phyloP scores from a whole-genome alignment of 306 rosid genomes.

The Mimosa pudica region DNA sequence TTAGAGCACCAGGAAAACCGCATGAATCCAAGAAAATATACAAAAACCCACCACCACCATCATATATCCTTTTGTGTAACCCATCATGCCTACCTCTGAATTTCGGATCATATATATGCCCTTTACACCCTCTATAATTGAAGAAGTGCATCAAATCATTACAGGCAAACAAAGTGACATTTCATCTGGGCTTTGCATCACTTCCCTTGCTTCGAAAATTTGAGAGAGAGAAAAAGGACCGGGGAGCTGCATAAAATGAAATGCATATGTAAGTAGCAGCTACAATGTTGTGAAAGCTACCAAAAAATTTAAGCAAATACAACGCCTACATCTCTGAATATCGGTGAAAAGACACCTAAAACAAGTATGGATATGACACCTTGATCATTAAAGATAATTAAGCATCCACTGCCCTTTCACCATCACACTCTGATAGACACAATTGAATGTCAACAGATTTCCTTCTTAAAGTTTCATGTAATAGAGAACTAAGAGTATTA shows the following conservation, averaged over 20 bases:
- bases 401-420: neutral
- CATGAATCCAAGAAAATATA: conserved; percentile 65
- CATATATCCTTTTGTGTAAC: conserved; percentile 51
- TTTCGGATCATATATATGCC: conserved; percentile 47
- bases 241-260: conserved; percentile 74
- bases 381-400: conserved; percentile 10
- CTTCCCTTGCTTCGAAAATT: conserved; percentile 94
- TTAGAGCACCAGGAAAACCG: conserved; percentile 58
- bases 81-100: conserved; percentile 55
- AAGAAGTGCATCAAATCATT: conserved; percentile 47
- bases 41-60: conserved; percentile 59
- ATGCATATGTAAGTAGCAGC: conserved; percentile 23
- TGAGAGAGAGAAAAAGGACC: conserved; percentile 92
- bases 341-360: conserved; percentile 11
- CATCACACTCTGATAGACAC: conserved; percentile 17
- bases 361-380: conserved; percentile 2
- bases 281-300: conserved; percentile 33
- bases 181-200: conserved; percentile 83
- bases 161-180: conserved; percentile 27
- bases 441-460: conserved; percentile 25
- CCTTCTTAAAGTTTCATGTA: conserved; percentile 4
- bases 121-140: conserved; percentile 64
- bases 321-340: neutral
- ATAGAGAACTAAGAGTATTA: neutral
- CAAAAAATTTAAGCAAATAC: conserved; percentile 9